Evolutionary conservation across 2,329 filamentous ascomycete species (phyloP), one percentile per base, ranked within the genome.

Genomic region (Epicoccum nigrum): DNA sequence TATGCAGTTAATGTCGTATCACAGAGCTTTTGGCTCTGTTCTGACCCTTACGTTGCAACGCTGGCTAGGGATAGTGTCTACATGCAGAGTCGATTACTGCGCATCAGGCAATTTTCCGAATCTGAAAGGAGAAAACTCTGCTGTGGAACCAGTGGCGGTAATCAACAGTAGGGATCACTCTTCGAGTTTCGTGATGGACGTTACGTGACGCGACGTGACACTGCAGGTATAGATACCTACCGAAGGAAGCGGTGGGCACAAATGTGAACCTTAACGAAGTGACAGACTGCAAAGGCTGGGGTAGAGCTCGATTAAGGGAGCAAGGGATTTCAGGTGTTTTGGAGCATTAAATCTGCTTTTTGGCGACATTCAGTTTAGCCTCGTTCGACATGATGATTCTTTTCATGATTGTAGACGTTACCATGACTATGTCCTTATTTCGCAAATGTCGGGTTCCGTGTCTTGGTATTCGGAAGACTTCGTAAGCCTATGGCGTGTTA

Each of bases 1-100:
- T 57, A 54, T 46, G 59, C 60, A 51, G 38, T 61, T 47, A 54
- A 61, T 31, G 56, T 60, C 53, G 57, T 60, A 60, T 42, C 49
- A 27, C 37, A 41, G 15, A 37, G 32, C 5, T 48, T 51, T 60
- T 56, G 52, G 45, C 48, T 51, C 56, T 54, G 53, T 43, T 33
- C 46, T 54, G 49, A 55, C 46, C 46, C 37, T 51, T 51, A 59
- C 53, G 46, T 56, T 64, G 61, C 38, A 63, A 64, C 59, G 54
- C 58, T 35, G 53, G 49, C 53, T 51, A 61, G 58, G 60, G 51
- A 38, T 46, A 19, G 28, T 55, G 54, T 52, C 54, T 51, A 51
- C 41, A 49, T 55, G 55, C 58, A 58, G 54, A 45, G 31, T 49
- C 49, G 44, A 55, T 44, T 45, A 16, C 35, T 54, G 59, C 58